Conservation (phyloP, 2,329 filamentous ascomycete genomes). For the Botrytis aclada region DNA sequence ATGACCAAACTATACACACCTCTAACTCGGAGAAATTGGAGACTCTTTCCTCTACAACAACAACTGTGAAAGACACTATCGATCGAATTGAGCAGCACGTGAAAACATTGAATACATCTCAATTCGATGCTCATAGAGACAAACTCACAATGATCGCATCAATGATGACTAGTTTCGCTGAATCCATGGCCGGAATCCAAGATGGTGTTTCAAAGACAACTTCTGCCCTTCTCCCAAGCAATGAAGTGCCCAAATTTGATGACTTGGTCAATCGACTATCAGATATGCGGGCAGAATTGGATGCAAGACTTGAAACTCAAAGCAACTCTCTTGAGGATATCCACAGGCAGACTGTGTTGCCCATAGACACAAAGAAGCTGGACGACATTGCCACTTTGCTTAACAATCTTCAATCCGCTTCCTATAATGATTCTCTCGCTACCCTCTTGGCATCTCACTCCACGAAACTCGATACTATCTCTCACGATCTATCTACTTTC, state of each 20-base stretch:
- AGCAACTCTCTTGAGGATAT: constrained; percentile 19
- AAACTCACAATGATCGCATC: constrained; percentile 20
- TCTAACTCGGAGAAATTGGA: constrained; percentile 23
- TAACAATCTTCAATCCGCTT: constrained; percentile 9
- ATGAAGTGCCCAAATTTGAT: constrained; percentile 15
- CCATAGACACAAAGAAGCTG: constrained; percentile 18
- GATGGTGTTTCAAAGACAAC: constrained; percentile 12
- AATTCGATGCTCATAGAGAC: constrained; percentile 17
- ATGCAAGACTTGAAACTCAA: constrained; percentile 19
- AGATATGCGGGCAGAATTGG: constrained; percentile 19
- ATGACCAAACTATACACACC: constrained; percentile 10
- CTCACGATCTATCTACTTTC: constrained; percentile 11
- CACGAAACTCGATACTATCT: constrained; percentile 18
- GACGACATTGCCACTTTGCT: constrained; percentile 16
- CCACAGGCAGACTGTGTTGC: constrained; percentile 14
- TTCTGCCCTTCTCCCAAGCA: constrained; percentile 1
- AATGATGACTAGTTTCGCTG: constrained; percentile 20
- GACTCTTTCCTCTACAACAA: constrained; percentile 20
- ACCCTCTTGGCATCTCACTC: constrained; percentile 6
- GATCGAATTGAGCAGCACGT: constrained; percentile 11
- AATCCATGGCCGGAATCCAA: constrained; percentile 17
- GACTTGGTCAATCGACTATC: constrained; percentile 12
- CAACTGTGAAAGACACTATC: constrained; percentile 24
- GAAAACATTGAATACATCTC: constrained; percentile 19
- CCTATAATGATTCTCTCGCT: constrained; percentile 1